A percentile compares a stretch with the other conserved stretches of the same genome.
phyloP scores from a whole-genome alignment of 305 asterid genomes.

The Caryopteris hybrid region DNA sequence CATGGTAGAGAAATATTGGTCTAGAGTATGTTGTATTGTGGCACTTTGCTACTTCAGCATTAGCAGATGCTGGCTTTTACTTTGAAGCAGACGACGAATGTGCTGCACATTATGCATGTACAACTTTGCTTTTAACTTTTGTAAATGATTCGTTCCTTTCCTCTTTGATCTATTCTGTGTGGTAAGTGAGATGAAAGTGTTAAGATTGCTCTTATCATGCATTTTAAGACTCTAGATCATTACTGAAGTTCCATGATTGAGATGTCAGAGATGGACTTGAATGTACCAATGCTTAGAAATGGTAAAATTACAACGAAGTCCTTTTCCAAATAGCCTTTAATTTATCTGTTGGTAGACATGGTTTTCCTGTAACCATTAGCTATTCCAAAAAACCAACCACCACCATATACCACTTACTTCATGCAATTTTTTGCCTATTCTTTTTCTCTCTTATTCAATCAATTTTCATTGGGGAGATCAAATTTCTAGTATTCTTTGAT shows the following conservation, averaged over 20 bases:
- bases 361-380: conserved; percentile 4
- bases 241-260: conserved; percentile 12
- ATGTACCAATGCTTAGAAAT: neutral
- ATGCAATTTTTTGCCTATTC: neutral
- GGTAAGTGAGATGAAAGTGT: neutral
- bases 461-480: neutral
- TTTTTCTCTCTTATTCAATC: neutral
- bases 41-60: neutral
- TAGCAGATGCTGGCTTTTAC: neutral
- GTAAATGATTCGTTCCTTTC: neutral
- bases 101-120: neutral
- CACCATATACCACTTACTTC: neutral
- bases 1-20: neutral
- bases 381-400: too few species aligned
- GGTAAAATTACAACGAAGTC: neutral
- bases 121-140: neutral
- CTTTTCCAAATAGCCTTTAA: neutral
- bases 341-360: neutral
- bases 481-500: neutral
- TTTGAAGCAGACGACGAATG: neutral
- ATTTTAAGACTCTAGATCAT: neutral
- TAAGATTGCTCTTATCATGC: conserved; percentile 2
- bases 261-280: conserved; percentile 7
- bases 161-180: neutral
- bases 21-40: neutral